These are phyloP conservation scores for Cadophora sp. DNA, from an alignment of 2,329 filamentous ascomycete species.

Conservation along the genomic window DNA sequence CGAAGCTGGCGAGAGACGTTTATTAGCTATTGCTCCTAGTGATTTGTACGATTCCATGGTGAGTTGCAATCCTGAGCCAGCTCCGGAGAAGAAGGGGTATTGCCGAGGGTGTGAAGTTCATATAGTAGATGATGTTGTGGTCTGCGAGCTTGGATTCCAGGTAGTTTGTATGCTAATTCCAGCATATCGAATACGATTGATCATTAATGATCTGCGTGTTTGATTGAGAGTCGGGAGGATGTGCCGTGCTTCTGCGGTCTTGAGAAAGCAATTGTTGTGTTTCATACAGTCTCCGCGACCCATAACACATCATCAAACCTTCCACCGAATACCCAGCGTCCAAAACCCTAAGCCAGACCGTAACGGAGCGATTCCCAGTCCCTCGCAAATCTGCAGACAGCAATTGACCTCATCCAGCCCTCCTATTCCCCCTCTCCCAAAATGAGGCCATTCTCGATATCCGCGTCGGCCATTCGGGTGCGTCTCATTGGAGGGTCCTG, in stretches of 20 bases:
- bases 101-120: no score
- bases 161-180: no score
- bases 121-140: no score
- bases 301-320: not conserved
- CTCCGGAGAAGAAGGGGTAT: no score
- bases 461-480: not conserved
- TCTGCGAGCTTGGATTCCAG: no score
- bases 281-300: not conserved
- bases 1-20: slow-evolving; percentile 47
- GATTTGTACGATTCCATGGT: not conserved
- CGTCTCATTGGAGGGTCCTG: not conserved
- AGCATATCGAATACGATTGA: no score
- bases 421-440: slow-evolving; percentile 3
- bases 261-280: not conserved
- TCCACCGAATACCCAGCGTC: no score
- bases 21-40: slow-evolving; percentile 35
- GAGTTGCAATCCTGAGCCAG: no score
- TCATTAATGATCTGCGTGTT: no score
- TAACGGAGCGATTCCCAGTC: not conserved
- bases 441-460: slow-evolving; percentile 25
- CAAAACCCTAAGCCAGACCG: no score
- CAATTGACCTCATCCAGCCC: not conserved
- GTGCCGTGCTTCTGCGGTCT: not conserved
- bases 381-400: not conserved
- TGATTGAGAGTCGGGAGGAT: not conserved